Evolutionary conservation across 2,329 filamentous ascomycete genomes (phyloP).

Genomic region (Phyllachora maydis): DNA sequence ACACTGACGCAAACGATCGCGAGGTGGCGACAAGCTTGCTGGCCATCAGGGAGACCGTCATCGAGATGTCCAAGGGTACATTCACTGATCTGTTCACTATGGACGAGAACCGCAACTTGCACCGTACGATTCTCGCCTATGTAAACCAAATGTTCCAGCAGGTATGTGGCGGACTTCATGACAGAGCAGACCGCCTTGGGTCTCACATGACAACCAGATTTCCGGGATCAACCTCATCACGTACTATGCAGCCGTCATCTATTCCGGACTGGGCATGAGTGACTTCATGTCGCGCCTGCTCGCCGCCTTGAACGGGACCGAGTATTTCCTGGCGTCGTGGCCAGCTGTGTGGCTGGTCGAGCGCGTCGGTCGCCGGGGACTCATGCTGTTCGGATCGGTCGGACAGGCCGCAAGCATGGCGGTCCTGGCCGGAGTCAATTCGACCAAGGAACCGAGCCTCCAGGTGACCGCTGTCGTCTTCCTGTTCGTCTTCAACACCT

Average conservation of each 20-base stretch:
- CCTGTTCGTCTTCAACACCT: constrained; percentile 29
- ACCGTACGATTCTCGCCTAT: constrained; percentile 6
- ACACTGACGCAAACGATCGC: constrained; percentile 2
- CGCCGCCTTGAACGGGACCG: constrained; percentile 26
- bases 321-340: constrained; percentile 35
- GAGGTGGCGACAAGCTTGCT: constrained; percentile 3
- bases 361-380: constrained; percentile 21
- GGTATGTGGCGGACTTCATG: constrained; percentile 2
- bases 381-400: constrained; percentile 20
- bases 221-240: constrained; percentile 22
- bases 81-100: constrained; percentile 7
- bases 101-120: constrained; percentile 7
- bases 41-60: constrained; percentile 4
- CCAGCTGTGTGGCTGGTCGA: constrained; percentile 31
- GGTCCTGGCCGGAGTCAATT: constrained; percentile 39
- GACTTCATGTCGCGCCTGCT: constrained; percentile 21
- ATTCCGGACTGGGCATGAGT: constrained; percentile 10
- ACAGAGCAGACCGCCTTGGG: too few species aligned
- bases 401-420: constrained; percentile 42
- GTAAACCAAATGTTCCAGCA: constrained; percentile 9
- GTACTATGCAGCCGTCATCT: constrained; percentile 25
- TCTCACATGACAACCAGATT: constrained; percentile 5
- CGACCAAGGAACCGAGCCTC: constrained; percentile 5
- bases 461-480: constrained; percentile 15
- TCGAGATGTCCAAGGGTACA: constrained; percentile 5